Evolutionary conservation across 495 filamentous ascomycete genomes (phyloP), one percentile per base, ranked within the genome.

Genomic region (Aspergillus hancockii): DNA sequence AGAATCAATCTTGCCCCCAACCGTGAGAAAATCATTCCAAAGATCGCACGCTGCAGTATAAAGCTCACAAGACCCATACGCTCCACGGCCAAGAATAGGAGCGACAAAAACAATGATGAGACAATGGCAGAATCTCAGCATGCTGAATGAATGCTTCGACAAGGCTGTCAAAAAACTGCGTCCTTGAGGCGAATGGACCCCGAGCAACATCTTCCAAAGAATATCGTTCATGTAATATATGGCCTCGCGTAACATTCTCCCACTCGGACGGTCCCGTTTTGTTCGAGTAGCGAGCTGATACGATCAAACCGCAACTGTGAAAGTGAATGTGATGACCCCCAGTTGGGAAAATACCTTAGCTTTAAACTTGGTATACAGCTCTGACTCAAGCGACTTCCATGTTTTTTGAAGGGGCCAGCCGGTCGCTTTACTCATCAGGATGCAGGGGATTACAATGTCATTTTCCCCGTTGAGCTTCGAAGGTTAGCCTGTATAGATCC

Each of bases 361-460:
- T 21, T 63, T 67, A 16, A 30, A 55, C 23, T 16, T 3, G n/a
- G 30, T 38, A 8, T 57, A 54, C 54, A 67, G 53, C 22, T 54
- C 43, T 36, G 51, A 49, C 55, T 66, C 34, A 53, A 31, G 8
- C 54, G 60, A 16, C 52, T 52, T 63, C 67, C 63, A 69, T 40
- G 49, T 16, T 32, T 60, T 61, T 47, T 54, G 61, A 19, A 71
- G 49, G 32, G 60, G 62, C 57, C 52, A 40, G 6, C 69, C 69
- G 41, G 62, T 47, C n/a, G 69, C 69, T 54, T 68, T 54, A 55
- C 57, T 68, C 61, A 71, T 71, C 25, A 70, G 14, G 34, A 70
- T 68, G 47, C 59, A 70, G 0, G 69, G 67, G 40, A 70, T 49
- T 0, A 63, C 65, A 25, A 72, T 56, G 2, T 66, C 61, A 50